Conservation (phyloP, 495 filamentous ascomycete genomes). For the Cercophora newfieldiana region DNA sequence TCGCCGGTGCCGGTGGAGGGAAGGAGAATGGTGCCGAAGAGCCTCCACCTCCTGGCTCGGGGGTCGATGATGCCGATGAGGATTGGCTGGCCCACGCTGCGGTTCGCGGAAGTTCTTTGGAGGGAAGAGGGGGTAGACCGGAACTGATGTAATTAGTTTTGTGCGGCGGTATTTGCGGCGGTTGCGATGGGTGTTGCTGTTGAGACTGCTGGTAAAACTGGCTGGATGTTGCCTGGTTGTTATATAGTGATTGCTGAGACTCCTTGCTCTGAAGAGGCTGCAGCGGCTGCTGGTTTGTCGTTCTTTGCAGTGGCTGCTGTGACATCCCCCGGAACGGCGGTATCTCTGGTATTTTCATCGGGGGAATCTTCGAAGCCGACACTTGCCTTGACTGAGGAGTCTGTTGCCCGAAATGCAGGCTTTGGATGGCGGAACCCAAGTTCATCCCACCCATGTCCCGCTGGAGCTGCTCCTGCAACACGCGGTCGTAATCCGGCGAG, state of each 20-base stretch:
- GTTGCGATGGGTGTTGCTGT: slow-evolving; percentile 10
- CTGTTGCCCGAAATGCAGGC: slow-evolving; percentile 27
- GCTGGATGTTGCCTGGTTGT: slow-evolving; percentile 29
- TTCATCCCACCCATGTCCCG: slow-evolving; percentile 58
- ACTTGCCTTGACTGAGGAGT: slow-evolving; percentile 25
- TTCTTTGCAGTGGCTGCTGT: slow-evolving; percentile 32
- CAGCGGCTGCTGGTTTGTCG: slow-evolving; percentile 24
- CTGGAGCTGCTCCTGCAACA: slow-evolving; percentile 59
- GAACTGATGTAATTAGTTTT: slow-evolving; percentile 13
- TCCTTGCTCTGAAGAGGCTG: slow-evolving; percentile 22
- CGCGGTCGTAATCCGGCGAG: slow-evolving; percentile 60
- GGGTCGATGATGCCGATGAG: slow-evolving; percentile 14
- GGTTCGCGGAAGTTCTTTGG: slow-evolving; percentile 27
- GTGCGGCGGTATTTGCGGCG: slow-evolving; percentile 17
- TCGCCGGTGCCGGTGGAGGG: slow-evolving; percentile 41
- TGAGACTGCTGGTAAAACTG: slow-evolving; percentile 18
- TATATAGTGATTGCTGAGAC: slow-evolving; percentile 29
- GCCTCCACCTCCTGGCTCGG: slow-evolving; percentile 7
- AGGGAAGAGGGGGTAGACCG: slow-evolving; percentile 19
- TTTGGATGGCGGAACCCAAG: slow-evolving; percentile 31
- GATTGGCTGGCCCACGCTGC: not conserved
- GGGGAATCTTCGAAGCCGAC: slow-evolving; percentile 31
- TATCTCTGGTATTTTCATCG: slow-evolving; percentile 53
- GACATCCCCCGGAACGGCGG: slow-evolving; percentile 51
- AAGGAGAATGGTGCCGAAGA: slow-evolving; percentile 30